phyloP scores from a whole-genome alignment of 78 protist genomes.

The Capsaspora owczarzaki region DNA sequence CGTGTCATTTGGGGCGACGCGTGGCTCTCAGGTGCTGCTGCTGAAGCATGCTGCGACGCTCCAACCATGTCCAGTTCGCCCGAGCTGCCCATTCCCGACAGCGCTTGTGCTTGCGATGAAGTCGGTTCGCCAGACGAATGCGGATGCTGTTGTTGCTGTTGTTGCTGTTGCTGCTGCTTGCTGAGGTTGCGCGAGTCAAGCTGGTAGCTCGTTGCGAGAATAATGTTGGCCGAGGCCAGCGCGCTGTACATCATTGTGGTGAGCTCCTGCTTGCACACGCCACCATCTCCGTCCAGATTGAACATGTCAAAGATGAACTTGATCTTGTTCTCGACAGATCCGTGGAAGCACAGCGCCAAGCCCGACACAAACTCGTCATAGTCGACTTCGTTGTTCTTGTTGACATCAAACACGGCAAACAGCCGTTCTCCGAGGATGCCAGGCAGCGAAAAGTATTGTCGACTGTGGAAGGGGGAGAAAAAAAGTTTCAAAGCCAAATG shows the following conservation, averaged over 20 bases:
- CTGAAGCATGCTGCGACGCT: too few species aligned
- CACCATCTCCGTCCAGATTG: constrained; percentile 36
- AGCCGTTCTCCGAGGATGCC: constrained; percentile 49
- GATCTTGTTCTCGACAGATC: neutral
- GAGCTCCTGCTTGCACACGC: constrained; percentile 14
- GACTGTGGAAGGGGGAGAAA: neutral
- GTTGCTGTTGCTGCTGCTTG: too few species aligned
- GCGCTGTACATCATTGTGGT: constrained; percentile 15
- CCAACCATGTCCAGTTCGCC: too few species aligned
- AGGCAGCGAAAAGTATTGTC: constrained; percentile 26
- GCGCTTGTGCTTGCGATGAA: too few species aligned
- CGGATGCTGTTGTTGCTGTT: too few species aligned
- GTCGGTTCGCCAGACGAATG: too few species aligned
- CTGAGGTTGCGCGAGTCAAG: neutral
- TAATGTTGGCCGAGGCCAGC: neutral
- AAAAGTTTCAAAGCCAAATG: neutral
- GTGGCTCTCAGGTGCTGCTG: too few species aligned
- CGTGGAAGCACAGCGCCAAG: constrained; percentile 9
- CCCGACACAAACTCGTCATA: constrained; percentile 28
- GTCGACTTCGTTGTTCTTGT: constrained; percentile 26
- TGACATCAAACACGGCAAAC: constrained; percentile 31
- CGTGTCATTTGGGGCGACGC: too few species aligned
- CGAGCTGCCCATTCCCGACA: too few species aligned
- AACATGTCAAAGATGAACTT: constrained; percentile 29
- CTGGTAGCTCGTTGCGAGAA: neutral